Base-by-base conservation (phyloP, 805 yeast genomes). In the Nakazawaea pomicola region DNA sequence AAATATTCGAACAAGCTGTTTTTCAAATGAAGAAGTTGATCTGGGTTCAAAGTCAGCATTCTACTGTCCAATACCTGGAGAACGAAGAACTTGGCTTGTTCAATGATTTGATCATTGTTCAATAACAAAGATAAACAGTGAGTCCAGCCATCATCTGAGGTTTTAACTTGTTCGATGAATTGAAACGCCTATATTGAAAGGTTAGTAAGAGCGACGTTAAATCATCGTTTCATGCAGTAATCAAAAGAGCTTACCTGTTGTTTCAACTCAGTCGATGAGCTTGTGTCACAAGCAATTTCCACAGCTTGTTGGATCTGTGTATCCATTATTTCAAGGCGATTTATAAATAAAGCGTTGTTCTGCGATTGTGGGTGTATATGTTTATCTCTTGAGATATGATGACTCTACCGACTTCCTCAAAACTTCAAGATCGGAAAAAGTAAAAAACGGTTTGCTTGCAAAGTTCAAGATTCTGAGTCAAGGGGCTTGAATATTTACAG, bases 251-350 rank as follows among this genome's bases (percentile, higher is more conserved):
- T 27, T 19, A 45, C 83, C 59, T 79, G 82, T 47, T 72, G 76
- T 54, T 80, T 80, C 37, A 87, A 64, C 30, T 56, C 66, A 12
- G 70, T 64, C 57, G 83, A 87, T 8, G 81, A 74, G 19, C 80
- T 68, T 23, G 85, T 82, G 58, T 79, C 78, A 40, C 84, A 74
- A 6, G 95, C 96, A 47, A 88, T 78, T 47, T 77, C 80, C 36
- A 90, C 93, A 31, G 95, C 96, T 64, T 87, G 93, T 59, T 77
- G 87, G 53, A 90, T 82, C 67, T 89, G 95, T 48, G 54, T 34
- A 36, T 63, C 67, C 67, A 62, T 62, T 19, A 16, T 32, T 7
- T 9, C 19, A 8, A 11, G 18, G n/a, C 20, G 19, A 31, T 32
- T 20, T 29, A n/a, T n/a, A n/a, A n/a, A n/a, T n/a, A n/a, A n/a